Evolutionary conservation across 164 flowering plant species (phyloP), one percentile per base, ranked within the genome.

Genomic region (Amborella trichopoda): DNA sequence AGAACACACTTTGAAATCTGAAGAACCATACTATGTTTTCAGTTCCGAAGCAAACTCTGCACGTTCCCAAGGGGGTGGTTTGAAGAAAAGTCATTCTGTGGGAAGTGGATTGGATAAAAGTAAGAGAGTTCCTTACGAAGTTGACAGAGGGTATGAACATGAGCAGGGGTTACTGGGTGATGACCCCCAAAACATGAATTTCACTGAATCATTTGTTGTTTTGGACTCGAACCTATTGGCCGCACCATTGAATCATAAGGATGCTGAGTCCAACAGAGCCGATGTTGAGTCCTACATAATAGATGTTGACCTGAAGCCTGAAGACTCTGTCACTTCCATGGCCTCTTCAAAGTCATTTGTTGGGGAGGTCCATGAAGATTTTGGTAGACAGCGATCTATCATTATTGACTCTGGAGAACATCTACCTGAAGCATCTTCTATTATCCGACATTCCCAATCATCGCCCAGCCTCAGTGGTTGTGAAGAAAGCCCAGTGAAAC

Each of bases 31-130:
- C 26, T 22, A 55, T 26, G 53, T 46, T 56, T 40, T 26, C 46
- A 49, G 56, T 54, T 26, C 58, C 21, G 72, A 55, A 40, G 54
- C 16, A 32, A 63, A 59, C 9, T 2, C 4, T 14, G 62, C 36
- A 44, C 53, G 44, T 32, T 45, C 40, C 41, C 60, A 37, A 48
- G 52, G 22, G 23, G 48, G 49, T 3, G 45, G 4, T 25, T 46
- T 86, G 9, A 73, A 60, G 63, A 87, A 78, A 61, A 69, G 95
- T 66, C 65, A 50, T 45, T 91, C 96, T 59, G 59, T 77, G 11
- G 96, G 87, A 53, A 69, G 72, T 75, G 75, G 55, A 26, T 40
- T 81, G 28, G 68, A 68, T 37, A 59, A 48, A 63, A 59, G 68
- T 38, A 68, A 60, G 2, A 63, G 49, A 44, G 33, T 54, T 28